Evolutionary conservation across 441 rosid species (phyloP).

Genomic region (Jatropha multifida): DNA sequence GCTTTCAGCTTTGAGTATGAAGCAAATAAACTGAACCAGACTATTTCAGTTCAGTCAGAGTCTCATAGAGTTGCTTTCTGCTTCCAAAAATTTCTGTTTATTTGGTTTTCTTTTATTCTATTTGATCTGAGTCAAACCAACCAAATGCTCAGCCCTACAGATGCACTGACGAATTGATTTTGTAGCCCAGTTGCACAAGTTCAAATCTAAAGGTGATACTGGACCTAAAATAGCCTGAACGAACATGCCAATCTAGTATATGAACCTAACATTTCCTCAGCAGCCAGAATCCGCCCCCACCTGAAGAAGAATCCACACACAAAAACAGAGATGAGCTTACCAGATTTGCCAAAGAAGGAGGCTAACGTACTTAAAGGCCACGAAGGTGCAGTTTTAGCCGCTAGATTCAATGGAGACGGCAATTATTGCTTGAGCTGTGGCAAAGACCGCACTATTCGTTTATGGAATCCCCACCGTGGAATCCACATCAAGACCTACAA

Average conservation of each 20-base stretch:
- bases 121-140: no score
- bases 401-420: constrained; percentile 89
- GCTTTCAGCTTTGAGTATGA: no score
- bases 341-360: constrained; percentile 70
- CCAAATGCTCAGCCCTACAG: no score
- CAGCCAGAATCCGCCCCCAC: background rate
- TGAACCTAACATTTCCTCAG: background rate
- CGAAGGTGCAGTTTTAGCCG: constrained; percentile 91
- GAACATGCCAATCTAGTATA: background rate
- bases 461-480: constrained; percentile 99
- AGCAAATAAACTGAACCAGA: no score
- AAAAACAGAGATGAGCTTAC: constrained; percentile 41
- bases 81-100: no score
- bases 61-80: no score
- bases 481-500: constrained; percentile 93
- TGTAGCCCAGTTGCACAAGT: no score
- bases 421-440: constrained; percentile 92
- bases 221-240: background rate
- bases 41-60: no score
- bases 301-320: background rate
- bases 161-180: no score
- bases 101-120: no score
- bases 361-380: constrained; percentile 73
- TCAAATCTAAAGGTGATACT: no score
- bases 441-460: constrained; percentile 92